Evolutionary conservation across 352 stramenopile genomes (phyloP).

Genomic region (Phytophthora kernoviae): DNA sequence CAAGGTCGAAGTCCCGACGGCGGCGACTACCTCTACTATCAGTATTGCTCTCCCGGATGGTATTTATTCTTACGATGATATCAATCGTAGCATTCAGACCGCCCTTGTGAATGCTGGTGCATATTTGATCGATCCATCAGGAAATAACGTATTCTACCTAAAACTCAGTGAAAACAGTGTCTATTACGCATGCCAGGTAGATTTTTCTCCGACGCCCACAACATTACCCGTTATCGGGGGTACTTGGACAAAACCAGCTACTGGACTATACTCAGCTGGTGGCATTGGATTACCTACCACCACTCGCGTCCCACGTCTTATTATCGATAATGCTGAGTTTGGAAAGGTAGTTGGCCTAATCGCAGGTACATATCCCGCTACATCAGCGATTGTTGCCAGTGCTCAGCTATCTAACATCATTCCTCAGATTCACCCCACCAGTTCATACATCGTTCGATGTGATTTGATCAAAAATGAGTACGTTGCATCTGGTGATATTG

Average conservation of each 20-base stretch:
- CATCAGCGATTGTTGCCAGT: neutral
- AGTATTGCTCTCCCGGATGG: neutral
- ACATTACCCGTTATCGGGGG: neutral
- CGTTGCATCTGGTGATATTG: neutral
- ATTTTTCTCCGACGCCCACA: neutral
- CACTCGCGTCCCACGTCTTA: constrained; percentile 5
- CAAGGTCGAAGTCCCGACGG: constrained; percentile 1
- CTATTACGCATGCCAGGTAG: neutral
- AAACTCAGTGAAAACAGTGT: neutral
- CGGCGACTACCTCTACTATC: neutral
- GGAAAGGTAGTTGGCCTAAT: constrained; percentile 7
- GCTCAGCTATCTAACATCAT: constrained; percentile 4
- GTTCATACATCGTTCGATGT: constrained; percentile 8
- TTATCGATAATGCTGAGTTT: constrained; percentile 14
- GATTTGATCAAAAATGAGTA: constrained; percentile 9
- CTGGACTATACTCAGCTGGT: constrained; percentile 4
- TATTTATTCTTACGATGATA: neutral
- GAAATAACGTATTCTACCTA: constrained; percentile 1
- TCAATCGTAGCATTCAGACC: neutral
- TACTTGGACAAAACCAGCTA: constrained; percentile 3
- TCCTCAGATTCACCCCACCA: constrained; percentile 1
- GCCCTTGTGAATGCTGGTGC: neutral
- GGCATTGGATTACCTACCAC: constrained; percentile 3
- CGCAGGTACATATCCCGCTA: constrained; percentile 1
- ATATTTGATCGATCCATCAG: neutral